phyloP scores from a whole-genome alignment of 331 rosid genomes.

The Malus hybrid region DNA sequence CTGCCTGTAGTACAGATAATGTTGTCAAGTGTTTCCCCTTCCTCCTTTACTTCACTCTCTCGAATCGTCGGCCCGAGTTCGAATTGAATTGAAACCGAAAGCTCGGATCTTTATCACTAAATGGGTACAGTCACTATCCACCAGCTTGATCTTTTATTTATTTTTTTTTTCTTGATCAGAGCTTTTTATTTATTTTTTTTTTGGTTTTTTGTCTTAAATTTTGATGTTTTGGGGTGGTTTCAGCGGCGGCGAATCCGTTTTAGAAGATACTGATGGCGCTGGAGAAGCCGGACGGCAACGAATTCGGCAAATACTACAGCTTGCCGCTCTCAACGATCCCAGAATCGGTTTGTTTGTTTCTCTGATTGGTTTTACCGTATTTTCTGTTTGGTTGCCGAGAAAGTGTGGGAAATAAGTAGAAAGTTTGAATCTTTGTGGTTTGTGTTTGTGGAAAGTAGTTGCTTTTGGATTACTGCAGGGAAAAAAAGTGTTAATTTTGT shows the following conservation, averaged over 20 bases:
- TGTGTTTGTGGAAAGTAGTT: neutral
- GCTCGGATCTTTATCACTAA: neutral
- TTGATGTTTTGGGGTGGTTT: slow-evolving; percentile 16
- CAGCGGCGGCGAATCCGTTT: slow-evolving; percentile 58
- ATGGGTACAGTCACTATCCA: neutral
- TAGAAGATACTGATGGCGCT: slow-evolving; percentile 49
- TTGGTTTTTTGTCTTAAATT: neutral
- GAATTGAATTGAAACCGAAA: too few relatives aligned
- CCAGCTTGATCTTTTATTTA: neutral
- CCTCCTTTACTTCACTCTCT: too few relatives aligned
- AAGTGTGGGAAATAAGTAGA: slow-evolving; percentile 4
- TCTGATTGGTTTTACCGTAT: neutral
- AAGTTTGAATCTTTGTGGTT: neutral
- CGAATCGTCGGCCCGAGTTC: too few relatives aligned
- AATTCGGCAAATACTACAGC: slow-evolving; percentile 69
- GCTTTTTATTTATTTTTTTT: neutral
- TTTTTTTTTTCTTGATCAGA: neutral
- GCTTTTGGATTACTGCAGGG: neutral
- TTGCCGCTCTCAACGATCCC: slow-evolving; percentile 69
- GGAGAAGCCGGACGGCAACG: slow-evolving; percentile 58
- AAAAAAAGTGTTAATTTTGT: neutral
- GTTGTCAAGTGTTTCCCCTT: too few relatives aligned
- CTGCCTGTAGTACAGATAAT: too few relatives aligned
- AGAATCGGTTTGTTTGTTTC: slow-evolving; percentile 41
- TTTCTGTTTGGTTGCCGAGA: neutral